Evolutionary conservation across 495 filamentous ascomycete genomes (phyloP).

Genomic region (Neurospora hispaniola): DNA sequence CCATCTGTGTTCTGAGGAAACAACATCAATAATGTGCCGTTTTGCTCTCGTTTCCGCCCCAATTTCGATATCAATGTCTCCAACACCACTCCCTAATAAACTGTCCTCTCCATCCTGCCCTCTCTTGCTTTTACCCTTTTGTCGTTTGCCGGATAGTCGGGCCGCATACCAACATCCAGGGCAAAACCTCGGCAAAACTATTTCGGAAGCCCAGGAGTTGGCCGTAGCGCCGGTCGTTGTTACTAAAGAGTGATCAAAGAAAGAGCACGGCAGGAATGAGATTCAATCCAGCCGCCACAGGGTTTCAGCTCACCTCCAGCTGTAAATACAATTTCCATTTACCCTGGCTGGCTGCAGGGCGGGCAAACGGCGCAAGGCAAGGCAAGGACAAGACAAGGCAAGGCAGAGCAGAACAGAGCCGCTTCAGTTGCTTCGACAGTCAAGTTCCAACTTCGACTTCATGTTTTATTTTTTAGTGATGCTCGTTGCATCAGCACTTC

Average conservation of each 20-base stretch:
- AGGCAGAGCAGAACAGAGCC: background rate
- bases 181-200: conserved; percentile 1
- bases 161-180: background rate
- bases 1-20: background rate
- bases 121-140: background rate
- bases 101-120: background rate
- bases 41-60: background rate
- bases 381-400: background rate
- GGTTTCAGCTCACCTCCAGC: background rate
- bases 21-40: background rate
- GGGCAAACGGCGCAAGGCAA: background rate
- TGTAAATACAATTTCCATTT: background rate
- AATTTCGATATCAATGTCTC: background rate
- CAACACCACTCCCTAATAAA: background rate
- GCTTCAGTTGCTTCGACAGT: background rate
- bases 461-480: background rate
- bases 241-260: background rate
- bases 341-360: background rate
- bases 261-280: background rate
- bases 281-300: background rate
- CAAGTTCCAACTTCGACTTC: background rate
- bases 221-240: background rate
- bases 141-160: background rate
- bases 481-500: background rate
- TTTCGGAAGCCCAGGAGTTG: background rate